Conservation (phyloP, 352 stramenopile species). For the Peronosclerospora sorghi region DNA sequence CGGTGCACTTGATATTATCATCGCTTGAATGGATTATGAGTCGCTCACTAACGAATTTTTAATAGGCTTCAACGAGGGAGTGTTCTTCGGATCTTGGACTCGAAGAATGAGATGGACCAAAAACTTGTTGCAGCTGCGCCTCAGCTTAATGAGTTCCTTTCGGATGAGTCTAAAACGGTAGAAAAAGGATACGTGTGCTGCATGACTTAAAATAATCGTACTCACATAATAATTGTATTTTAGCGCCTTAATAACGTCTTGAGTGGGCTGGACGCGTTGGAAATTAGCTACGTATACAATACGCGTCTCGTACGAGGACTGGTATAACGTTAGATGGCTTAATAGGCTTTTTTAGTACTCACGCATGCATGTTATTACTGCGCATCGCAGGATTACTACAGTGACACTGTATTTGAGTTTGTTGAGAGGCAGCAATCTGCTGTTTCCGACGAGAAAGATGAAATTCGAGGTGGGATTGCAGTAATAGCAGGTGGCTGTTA, state of each 20-base stretch:
- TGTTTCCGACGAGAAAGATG: slow-evolving; percentile 4
- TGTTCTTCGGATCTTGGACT: slow-evolving; percentile 81
- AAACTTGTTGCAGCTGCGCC: slow-evolving; percentile 57
- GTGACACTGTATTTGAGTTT: slow-evolving; percentile 85
- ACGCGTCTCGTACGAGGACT: slow-evolving; percentile 67
- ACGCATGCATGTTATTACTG: slow-evolving; percentile 1
- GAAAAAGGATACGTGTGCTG: background rate
- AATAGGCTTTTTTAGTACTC: background rate
- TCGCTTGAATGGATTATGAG: background rate
- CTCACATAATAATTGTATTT: slow-evolving; percentile 5
- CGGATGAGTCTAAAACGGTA: slow-evolving; percentile 42
- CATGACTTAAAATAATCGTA: background rate
- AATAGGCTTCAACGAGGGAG: slow-evolving; percentile 65
- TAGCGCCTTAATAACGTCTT: slow-evolving; percentile 66
- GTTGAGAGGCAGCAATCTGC: slow-evolving; percentile 31
- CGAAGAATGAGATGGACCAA: slow-evolving; percentile 65
- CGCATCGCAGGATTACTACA: slow-evolving; percentile 77
- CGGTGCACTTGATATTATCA: slow-evolving; percentile 23
- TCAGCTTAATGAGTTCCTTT: slow-evolving; percentile 50
- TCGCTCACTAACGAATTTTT: background rate
- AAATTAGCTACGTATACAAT: slow-evolving; percentile 54
- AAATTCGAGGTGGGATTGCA: slow-evolving; percentile 41
- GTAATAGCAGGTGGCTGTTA: slow-evolving; percentile 81
- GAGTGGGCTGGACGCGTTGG: slow-evolving; percentile 43
- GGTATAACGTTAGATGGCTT: slow-evolving; percentile 19